These are phyloP conservation scores for Russula sp. DNA, from an alignment of 768 basidiomycete genomes.

Conservation along the genomic window DNA sequence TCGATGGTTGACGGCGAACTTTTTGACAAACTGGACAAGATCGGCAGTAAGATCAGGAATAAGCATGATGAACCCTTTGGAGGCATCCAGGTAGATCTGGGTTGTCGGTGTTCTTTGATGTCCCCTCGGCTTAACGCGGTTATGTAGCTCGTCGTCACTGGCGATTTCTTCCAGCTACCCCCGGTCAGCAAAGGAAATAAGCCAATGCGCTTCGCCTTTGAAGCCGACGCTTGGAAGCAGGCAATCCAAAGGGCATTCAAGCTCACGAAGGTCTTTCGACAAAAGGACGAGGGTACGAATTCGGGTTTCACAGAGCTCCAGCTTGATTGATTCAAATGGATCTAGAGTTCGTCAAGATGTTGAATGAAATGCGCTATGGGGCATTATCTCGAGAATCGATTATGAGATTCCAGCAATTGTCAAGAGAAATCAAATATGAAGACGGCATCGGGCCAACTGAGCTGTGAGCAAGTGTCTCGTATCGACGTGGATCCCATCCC, in stretches of 20 bases:
- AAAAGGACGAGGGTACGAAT: slow-evolving; percentile 76
- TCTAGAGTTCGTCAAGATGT: slow-evolving; percentile 87
- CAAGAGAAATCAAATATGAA: slow-evolving; percentile 62
- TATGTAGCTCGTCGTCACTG: slow-evolving; percentile 77
- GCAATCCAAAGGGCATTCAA: slow-evolving; percentile 81
- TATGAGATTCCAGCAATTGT: slow-evolving; percentile 60
- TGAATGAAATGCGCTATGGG: slow-evolving; percentile 98
- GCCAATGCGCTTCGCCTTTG: slow-evolving; percentile 83
- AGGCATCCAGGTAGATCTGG: slow-evolving; percentile 70
- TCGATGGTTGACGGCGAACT: slow-evolving; percentile 95
- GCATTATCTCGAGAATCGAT: slow-evolving; percentile 59
- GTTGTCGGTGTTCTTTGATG: not conserved
- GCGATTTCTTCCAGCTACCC: slow-evolving; percentile 98
- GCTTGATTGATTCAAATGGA: slow-evolving; percentile 3
- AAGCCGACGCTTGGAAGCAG: slow-evolving; percentile 72
- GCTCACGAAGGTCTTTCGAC: slow-evolving; percentile 91
- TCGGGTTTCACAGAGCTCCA: not conserved
- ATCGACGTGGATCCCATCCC: not conserved
- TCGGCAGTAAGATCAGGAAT: slow-evolving; percentile 62
- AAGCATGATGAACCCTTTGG: slow-evolving; percentile 68
- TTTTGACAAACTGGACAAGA: slow-evolving; percentile 81
- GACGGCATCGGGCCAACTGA: slow-evolving; percentile 89
- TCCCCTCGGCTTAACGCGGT: not conserved
- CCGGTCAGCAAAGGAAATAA: slow-evolving; percentile 68
- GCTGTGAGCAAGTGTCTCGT: slow-evolving; percentile 47